These are phyloP conservation scores for Carex pumila DNA, from an alignment of 176 grass and related monocot genomes.

Conservation along the genomic window DNA sequence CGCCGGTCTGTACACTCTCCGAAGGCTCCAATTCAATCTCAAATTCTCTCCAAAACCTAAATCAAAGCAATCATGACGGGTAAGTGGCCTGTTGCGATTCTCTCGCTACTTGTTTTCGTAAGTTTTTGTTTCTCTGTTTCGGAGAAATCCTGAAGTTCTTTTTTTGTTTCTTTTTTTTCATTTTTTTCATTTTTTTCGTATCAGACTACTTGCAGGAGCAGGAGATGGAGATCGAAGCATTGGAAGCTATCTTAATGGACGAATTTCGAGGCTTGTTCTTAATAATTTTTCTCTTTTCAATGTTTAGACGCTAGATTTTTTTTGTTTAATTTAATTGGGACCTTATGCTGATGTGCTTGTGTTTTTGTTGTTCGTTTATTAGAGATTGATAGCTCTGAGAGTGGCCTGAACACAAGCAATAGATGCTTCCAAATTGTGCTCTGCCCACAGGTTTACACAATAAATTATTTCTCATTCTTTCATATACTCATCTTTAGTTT, in stretches of 20 bases:
- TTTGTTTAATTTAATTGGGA: neutral
- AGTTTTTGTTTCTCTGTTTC: neutral
- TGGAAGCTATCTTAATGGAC: constrained; percentile 96
- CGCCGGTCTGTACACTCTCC: neutral
- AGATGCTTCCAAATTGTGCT: constrained; percentile 82
- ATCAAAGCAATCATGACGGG: constrained; percentile 20
- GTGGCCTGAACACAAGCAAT: constrained; percentile 57
- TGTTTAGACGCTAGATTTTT: neutral
- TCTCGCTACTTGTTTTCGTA: neutral
- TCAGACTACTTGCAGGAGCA: constrained; percentile 88
- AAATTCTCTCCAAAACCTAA: neutral
- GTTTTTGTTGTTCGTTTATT: neutral
- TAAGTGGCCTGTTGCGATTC: neutral
- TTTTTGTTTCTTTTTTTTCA: neutral
- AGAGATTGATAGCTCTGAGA: constrained; percentile 88
- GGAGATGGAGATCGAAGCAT: constrained; percentile 94
- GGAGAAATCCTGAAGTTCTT: neutral
- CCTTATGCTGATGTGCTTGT: neutral
- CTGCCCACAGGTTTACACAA: constrained; percentile 52
- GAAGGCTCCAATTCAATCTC: constrained; percentile 7
- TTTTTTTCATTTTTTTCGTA: neutral
- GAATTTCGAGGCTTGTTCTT: constrained; percentile 54
- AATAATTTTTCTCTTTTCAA: neutral
- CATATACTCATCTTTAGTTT: neutral
- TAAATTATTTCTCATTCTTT: neutral